Base-by-base conservation (phyloP, 2,329 filamentous ascomycete species). In the Alternaria longipes region DNA sequence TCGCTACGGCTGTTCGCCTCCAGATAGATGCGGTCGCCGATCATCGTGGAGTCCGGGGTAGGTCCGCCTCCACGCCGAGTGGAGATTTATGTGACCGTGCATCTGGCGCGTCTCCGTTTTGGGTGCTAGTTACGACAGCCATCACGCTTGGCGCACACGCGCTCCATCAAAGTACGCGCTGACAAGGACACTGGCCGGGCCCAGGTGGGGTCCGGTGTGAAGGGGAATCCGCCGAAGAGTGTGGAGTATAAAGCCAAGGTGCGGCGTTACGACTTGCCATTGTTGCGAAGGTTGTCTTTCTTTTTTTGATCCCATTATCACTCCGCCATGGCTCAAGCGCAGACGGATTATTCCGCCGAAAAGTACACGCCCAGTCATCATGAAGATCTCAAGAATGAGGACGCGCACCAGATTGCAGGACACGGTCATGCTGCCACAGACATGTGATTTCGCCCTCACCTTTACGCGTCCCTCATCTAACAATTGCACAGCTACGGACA, bases 341-440 rank as follows among this genome's bases (percentile, higher is more conserved):
- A 60, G 30, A 41, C 42, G 16, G 51, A 49, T 12, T 54, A 54
- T 34, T 46, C 59, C 41, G 54, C 58, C 5, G 69, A 73, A 34
- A 73, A 72, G 52, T 52, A 54, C 26, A 38, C 65, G 8, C 18
- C 62, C 3, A 72, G 68, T 42, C 69, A 76, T 26, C 62, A 70
- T 44, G 75, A 75, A 52, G 69, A 76, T 28, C 32, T 74, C 51
- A 74, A 76, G 56, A 51, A 59, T 30, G 69, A 71, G 18, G 62
- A 67, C 56, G 60, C 73, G 8, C 71, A 72, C 38, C 54, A 68
- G 8, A 65, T 73, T 24, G 74, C 74, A 6, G 74, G 65, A 44
- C 68, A 65, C 26, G 74, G 74, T 6, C 72, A 75, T 42, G 63
- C 66, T 20, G 74, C 75, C 3, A 78, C 75, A 1, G 74, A 78